A percentile compares a stretch with the other conserved stretches of the same genome.
These are phyloP conservation scores for Suillus cothurnatus DNA, from an alignment of 768 basidiomycete genomes.

Conservation along the genomic window DNA sequence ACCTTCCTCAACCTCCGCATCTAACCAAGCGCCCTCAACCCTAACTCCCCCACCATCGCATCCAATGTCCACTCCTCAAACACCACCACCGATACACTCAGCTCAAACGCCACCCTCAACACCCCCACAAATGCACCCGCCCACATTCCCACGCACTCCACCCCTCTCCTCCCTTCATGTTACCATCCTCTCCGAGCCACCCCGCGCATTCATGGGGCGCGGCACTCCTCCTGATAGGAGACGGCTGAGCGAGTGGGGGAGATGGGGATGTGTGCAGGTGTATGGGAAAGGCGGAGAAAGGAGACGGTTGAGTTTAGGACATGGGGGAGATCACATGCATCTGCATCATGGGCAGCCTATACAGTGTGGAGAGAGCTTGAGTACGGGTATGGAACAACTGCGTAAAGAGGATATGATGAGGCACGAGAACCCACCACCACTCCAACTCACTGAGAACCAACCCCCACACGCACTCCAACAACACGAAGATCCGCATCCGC, in stretches of 20 bases:
- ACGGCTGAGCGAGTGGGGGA: constrained; percentile 33
- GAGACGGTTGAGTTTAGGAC: not conserved
- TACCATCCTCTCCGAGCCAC: constrained; percentile 33
- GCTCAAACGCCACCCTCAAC: not conserved
- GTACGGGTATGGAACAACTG: not conserved
- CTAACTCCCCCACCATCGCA: not conserved
- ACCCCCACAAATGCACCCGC: constrained; percentile 8
- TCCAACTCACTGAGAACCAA: not conserved
- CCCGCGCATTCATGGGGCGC: constrained; percentile 37
- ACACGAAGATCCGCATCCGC: not conserved
- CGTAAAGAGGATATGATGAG: not conserved
- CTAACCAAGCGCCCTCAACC: not conserved
- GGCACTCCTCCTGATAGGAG: constrained; percentile 34
- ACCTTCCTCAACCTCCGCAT: not conserved
- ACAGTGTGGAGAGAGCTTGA: not conserved
- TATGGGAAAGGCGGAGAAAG: not conserved
- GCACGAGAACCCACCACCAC: not conserved
- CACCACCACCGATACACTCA: constrained; percentile 2
- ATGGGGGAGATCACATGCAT: not conserved
- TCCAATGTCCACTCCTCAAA: not conserved
- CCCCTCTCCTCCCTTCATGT: constrained; percentile 34
- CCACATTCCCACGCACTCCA: constrained; percentile 18
- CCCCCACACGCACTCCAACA: not conserved
- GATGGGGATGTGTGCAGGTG: constrained; percentile 10
- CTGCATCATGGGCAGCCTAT: not conserved